Conservation (phyloP, 1,284 basidiomycete species). For the Ustilago loliicola region DNA sequence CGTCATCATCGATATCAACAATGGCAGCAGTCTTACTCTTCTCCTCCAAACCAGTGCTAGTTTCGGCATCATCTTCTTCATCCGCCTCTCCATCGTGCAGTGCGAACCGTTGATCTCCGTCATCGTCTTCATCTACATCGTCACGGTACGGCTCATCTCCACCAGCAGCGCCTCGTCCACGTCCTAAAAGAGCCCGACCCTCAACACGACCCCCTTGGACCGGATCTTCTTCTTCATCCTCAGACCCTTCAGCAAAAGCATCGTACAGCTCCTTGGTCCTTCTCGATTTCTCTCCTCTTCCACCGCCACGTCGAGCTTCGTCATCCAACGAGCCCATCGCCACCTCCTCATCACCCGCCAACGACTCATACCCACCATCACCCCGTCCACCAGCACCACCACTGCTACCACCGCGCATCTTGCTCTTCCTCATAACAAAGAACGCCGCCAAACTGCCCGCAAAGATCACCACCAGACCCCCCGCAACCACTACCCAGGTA, state of each 20-base stretch:
- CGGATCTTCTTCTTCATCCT: constrained; percentile 67
- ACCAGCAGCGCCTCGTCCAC: background rate
- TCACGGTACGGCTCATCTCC: constrained; percentile 42
- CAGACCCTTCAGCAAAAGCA: constrained; percentile 70
- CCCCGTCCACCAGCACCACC: constrained; percentile 32
- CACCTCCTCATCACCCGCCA: constrained; percentile 78
- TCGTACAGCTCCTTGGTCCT: constrained; percentile 71
- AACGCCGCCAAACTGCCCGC: constrained; percentile 77
- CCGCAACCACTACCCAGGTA: constrained; percentile 86
- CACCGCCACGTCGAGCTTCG: constrained; percentile 27
- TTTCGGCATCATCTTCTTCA: constrained; percentile 32
- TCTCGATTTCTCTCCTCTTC: constrained; percentile 29
- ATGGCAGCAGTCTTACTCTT: constrained; percentile 12
- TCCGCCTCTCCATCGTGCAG: constrained; percentile 32
- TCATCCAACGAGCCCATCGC: constrained; percentile 67
- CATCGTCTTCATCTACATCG: constrained; percentile 36
- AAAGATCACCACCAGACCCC: constrained; percentile 80
- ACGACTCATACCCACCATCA: constrained; percentile 76
- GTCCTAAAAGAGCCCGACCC: constrained; percentile 24
- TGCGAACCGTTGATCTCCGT: constrained; percentile 38
- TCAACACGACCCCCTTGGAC: constrained; percentile 22
- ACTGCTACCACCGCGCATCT: constrained; percentile 70
- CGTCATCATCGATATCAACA: constrained; percentile 34
- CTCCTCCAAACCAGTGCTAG: background rate
- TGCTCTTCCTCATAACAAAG: constrained; percentile 76